Base-by-base conservation (phyloP, 805 yeast species). In the Candida sphagnicola region DNA sequence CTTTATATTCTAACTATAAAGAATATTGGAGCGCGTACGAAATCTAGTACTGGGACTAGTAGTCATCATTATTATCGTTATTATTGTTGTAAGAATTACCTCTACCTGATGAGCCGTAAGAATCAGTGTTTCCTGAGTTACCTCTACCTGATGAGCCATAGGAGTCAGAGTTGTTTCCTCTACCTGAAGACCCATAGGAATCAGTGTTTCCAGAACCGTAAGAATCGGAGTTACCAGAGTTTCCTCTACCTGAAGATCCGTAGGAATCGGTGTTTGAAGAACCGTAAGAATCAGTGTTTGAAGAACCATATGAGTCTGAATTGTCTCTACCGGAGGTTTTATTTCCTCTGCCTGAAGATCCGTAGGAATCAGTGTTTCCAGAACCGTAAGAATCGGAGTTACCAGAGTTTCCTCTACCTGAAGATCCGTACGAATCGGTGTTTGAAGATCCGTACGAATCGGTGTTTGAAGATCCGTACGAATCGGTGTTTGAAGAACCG, bases 291-390 rank as follows among this genome's bases (percentile, higher is more conserved):
- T 49, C 54, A 13, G n/a, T 26, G 29, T 26, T 26, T 6, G 45
- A 37, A n/a, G 50, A 46, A 26, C 56, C 50, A 28, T 41, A 45
- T 18, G 44, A 34, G 28, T 41, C 50, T 16, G 39, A 10, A 28
- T 26, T n/a, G n/a, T n/a, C n/a, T n/a, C n/a, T 29, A 26, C 29
- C 15, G 33, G 44, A 35, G 28, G n/a, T n/a, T n/a, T n/a, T n/a
- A n/a, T 40, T 45, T 17, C 44, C 47, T 29, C 49, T 45, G 26
- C 41, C 42, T 30, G 56, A 48, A n/a, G 60, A 55, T 8, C 62
- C 64, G 39, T 53, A 56, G n/a, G 59, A 53, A 40, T 50, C 47
- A 17, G 45, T 41, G 42, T 46, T 47, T 28, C 43, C 42, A 18
- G 41, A 31, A 24, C 43, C 41, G 17, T 43, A 45, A 11, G 51